Conservation (phyloP, 768 basidiomycete genomes). For the Neoboletus magnificus region DNA sequence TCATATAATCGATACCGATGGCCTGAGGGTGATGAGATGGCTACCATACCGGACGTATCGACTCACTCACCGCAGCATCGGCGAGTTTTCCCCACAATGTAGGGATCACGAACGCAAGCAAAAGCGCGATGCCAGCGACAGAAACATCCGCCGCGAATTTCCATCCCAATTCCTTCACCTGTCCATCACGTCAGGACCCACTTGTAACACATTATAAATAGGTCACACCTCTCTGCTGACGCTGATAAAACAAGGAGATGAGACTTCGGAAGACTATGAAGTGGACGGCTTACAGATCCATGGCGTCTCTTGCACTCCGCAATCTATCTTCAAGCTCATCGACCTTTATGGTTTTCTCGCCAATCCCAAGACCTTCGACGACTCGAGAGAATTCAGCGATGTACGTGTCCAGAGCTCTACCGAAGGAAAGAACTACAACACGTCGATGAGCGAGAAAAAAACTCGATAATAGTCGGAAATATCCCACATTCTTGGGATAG, state of each 20-base stretch:
- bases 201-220: not conserved
- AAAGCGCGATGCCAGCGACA: constrained; percentile 12
- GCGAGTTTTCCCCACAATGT: constrained; percentile 6
- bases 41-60: not conserved
- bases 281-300: constrained; percentile 14
- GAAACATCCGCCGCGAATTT: constrained; percentile 14
- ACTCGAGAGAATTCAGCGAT: constrained; percentile 11
- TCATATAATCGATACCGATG: constrained; percentile 3
- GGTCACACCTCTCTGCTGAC: constrained; percentile 16
- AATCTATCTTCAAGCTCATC: not conserved
- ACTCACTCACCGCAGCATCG: not conserved
- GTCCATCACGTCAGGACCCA: not conserved
- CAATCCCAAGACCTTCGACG: constrained; percentile 7
- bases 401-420: constrained; percentile 13
- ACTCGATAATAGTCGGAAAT: not conserved
- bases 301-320: constrained; percentile 1
- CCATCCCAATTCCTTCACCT: constrained; percentile 19
- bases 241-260: constrained; percentile 2
- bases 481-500: constrained; percentile 18
- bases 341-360: constrained; percentile 7
- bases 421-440: constrained; percentile 13
- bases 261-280: not conserved
- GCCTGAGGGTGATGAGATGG: not conserved
- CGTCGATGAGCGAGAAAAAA: not conserved
- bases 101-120: constrained; percentile 15